Conservation (phyloP, 1,139 yeast species). For the Taphrina betulina region DNA sequence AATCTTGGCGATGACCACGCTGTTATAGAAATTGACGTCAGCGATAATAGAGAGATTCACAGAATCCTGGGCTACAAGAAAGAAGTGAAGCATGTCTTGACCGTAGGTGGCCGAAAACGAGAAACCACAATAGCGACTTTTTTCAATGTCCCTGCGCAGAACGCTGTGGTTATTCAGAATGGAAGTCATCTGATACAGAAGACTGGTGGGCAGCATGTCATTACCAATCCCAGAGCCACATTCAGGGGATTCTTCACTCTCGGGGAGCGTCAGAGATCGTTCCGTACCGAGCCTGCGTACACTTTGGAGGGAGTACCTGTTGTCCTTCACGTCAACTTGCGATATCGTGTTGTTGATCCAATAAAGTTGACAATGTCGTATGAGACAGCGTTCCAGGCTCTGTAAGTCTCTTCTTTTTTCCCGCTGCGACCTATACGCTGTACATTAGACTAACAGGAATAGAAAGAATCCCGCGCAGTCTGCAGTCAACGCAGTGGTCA, state of each 20-base stretch:
- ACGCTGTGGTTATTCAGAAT: constrained; percentile 23
- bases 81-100: constrained; percentile 14
- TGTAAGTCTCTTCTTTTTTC: too few relatives aligned
- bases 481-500: constrained; percentile 27
- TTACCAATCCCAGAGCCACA: constrained; percentile 17
- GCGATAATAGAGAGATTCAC: not conserved
- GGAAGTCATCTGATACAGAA: constrained; percentile 5
- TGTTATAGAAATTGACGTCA: constrained; percentile 10
- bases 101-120: constrained; percentile 8
- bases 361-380: constrained; percentile 24
- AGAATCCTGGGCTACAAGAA: constrained; percentile 27
- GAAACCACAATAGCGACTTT: constrained; percentile 17
- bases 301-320: constrained; percentile 26
- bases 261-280: constrained; percentile 24
- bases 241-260: constrained; percentile 28
- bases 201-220: constrained; percentile 22
- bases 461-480: constrained; percentile 26
- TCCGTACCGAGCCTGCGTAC: constrained; percentile 25
- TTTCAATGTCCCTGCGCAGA: constrained; percentile 26
- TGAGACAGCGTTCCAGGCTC: constrained; percentile 25
- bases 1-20: constrained; percentile 25
- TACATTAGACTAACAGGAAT: too few relatives aligned
- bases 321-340: constrained; percentile 26
- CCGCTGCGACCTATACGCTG: too few relatives aligned
- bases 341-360: constrained; percentile 24